Evolutionary conservation across 2,329 filamentous ascomycete species (phyloP), one percentile per base, ranked within the genome.

Genomic region (Botrytis galanthina): DNA sequence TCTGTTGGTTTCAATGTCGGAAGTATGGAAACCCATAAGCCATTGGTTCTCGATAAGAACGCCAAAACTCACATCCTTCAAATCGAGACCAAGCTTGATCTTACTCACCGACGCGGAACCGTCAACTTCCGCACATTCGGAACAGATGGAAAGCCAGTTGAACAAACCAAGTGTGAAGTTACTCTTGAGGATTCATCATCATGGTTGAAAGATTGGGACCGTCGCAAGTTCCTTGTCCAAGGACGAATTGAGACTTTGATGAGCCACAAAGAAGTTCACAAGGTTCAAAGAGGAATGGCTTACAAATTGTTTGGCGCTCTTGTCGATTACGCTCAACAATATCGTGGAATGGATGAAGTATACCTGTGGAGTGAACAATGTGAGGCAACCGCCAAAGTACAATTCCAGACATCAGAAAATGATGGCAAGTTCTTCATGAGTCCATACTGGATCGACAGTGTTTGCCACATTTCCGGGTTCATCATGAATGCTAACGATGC

Each of bases 1-100:
- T 29, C 84, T 84, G 20, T 84, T 83, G 51, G 80, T 85, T 73
- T 75, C 42, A 92, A 93, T 76, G 87, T 93, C 26, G 85, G 85
- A 76, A 84, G 89, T 68, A 89, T 93, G 84, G 88, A 91, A 79
- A 90, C 92, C 1, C 86, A 86, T 70, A 92, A 93, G 85, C 89
- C 91, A 39, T 84, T 94, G 74, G 91, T 94, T 75, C 86, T 85
- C 7, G 73, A 73, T 18, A 72, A 67, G 39, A 72, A 39, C 46
- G 64, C 70, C 51, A 74, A 73, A 39, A 70, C 35, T 16, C 71
- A 74, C 22, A 66, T 74, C n/a, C 59, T 76, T 22, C 73, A 75
- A 39, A 73, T 76, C n/a, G 74, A 77, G 72, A 73, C 74, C 5
- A 76, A 72, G 32, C 63, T 76, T 59, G 77, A 76, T 54, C 74